Percentiles rank a stretch among this genome's conserved stretches.
Evolutionary conservation across 176 grass and related monocot species (phyloP).

Genomic region (Chloris gayana): DNA sequence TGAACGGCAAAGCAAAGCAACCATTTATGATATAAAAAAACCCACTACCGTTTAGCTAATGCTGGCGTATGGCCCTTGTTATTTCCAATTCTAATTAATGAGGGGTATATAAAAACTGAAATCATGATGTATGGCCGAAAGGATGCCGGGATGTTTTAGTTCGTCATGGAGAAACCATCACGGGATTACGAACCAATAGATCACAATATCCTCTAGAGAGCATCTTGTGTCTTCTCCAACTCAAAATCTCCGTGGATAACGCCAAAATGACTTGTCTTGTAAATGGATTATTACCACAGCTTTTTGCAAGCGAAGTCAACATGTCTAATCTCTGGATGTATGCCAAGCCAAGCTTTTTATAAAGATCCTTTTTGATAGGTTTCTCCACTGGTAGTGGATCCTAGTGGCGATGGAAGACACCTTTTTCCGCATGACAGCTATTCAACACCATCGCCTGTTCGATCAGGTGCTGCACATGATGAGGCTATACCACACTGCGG

Average conservation of each 20-base stretch:
- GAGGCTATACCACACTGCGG: background rate
- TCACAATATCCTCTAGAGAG: background rate
- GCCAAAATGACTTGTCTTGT: background rate
- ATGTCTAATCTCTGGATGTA: conserved; percentile 2
- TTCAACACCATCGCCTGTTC: background rate
- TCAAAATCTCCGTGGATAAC: conserved; percentile 2
- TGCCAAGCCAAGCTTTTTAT: background rate
- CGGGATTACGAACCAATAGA: background rate
- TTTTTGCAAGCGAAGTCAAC: background rate
- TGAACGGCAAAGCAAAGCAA: conserved; percentile 18
- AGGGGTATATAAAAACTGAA: background rate
- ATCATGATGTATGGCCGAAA: too few relatives aligned
- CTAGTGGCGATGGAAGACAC: background rate
- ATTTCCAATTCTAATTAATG: background rate
- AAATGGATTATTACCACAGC: background rate
- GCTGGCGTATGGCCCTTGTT: background rate
- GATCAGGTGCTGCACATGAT: background rate
- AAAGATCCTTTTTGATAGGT: background rate
- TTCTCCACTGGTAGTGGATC: background rate
- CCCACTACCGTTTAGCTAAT: background rate
- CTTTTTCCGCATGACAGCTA: background rate
- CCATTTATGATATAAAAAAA: background rate
- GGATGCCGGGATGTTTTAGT: too few relatives aligned
- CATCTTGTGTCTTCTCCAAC: conserved; percentile 11
- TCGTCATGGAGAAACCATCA: background rate